Evolutionary conservation across 2,329 filamentous ascomycete genomes (phyloP).

Genomic region (Phialophora tarda): DNA sequence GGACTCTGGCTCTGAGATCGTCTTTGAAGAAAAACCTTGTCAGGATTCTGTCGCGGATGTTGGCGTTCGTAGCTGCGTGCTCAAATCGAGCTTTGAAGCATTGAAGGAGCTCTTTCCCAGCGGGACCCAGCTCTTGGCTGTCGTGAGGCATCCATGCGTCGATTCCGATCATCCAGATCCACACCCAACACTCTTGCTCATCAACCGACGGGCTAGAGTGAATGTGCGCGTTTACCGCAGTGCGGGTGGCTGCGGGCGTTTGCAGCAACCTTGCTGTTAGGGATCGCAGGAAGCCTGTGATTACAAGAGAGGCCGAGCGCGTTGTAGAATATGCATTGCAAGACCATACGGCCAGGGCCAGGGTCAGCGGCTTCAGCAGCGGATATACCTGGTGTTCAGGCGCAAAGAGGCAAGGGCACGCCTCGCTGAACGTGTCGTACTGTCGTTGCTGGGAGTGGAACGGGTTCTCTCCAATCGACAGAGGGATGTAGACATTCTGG

Average conservation of each 20-base stretch:
- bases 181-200: slow-evolving; percentile 6
- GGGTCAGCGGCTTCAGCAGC: slow-evolving; percentile 8
- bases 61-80: neutral
- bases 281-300: slow-evolving; percentile 9
- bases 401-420: slow-evolving; percentile 9
- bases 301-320: neutral
- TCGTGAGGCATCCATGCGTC: slow-evolving; percentile 1
- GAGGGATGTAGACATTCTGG: neutral
- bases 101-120: slow-evolving; percentile 3
- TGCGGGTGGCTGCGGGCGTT: too few relatives aligned
- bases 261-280: slow-evolving; percentile 2
- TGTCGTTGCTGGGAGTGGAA: slow-evolving; percentile 3
- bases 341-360: slow-evolving; percentile 8
- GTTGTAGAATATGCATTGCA: slow-evolving; percentile 7
- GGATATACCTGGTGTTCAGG: slow-evolving; percentile 8
- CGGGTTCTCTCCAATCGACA: neutral
- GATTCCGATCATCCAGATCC: slow-evolving; percentile 11
- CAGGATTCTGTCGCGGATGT: neutral
- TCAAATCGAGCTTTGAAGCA: slow-evolving; percentile 4
- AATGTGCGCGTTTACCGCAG: neutral
- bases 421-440: slow-evolving; percentile 11
- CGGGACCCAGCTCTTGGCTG: neutral
- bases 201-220: neutral
- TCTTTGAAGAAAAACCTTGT: slow-evolving; percentile 8
- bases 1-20: slow-evolving; percentile 2